Percentiles rank a stretch among this genome's conserved stretches.
Conservation (phyloP, 345 rosid genomes). For the Garcia nutans region DNA sequence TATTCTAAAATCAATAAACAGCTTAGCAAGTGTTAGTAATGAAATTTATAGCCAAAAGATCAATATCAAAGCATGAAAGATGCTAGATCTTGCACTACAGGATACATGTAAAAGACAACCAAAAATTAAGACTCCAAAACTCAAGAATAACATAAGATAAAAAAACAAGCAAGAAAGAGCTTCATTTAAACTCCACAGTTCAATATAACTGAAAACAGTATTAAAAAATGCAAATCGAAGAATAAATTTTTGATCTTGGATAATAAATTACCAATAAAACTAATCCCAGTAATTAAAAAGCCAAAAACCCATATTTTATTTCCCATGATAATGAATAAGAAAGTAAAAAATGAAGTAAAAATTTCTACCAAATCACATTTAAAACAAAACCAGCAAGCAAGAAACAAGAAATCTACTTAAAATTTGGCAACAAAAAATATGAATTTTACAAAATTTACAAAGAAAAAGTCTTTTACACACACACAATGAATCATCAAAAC, state of each 20-base stretch:
- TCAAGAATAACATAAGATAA: neutral
- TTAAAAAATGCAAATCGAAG: neutral
- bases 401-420: neutral
- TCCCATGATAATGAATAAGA: neutral
- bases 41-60: neutral
- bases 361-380: no score
- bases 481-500: neutral
- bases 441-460: no score
- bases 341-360: neutral
- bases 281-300: neutral
- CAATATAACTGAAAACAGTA: neutral
- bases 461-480: no score
- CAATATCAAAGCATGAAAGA: neutral
- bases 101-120: neutral
- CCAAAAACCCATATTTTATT: neutral
- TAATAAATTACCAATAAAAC: neutral
- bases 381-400: neutral
- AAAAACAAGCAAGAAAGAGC: neutral
- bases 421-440: neutral
- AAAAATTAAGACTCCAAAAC: neutral
- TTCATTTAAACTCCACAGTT: neutral
- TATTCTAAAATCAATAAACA: conserved; percentile 14
- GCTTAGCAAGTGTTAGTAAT: neutral
- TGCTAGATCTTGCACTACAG: conserved; percentile 3
- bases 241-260: neutral